Conservation (phyloP, 495 filamentous ascomycete genomes). For the Cercophora newfieldiana region DNA sequence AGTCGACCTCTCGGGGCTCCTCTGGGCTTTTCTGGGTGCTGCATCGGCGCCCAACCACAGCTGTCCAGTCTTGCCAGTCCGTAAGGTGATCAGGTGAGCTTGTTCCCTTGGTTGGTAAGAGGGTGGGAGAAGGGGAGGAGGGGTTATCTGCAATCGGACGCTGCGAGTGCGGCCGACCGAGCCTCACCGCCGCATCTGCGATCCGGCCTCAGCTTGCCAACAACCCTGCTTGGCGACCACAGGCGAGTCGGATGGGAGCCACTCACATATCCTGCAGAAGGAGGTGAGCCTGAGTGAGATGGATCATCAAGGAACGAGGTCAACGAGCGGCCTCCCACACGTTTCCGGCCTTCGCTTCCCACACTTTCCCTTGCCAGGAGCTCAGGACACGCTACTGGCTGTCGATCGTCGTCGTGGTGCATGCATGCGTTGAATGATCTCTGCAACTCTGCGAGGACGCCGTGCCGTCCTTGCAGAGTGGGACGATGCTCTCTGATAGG, state of each 20-base stretch:
- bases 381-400: slow-evolving; percentile 8
- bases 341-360: neutral
- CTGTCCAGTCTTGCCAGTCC: neutral
- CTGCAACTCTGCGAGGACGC: slow-evolving; percentile 5
- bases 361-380: neutral
- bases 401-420: slow-evolving; percentile 1
- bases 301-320: neutral
- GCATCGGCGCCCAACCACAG: slow-evolving; percentile 6
- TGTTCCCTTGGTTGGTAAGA: neutral
- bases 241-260: slow-evolving; percentile 8
- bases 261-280: neutral
- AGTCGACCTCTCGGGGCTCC: neutral
- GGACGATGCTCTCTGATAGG: slow-evolving; percentile 19
- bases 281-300: neutral
- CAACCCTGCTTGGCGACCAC: neutral
- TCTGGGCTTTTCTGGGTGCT: too few relatives aligned
- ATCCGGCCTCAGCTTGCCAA: neutral
- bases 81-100: slow-evolving; percentile 16
- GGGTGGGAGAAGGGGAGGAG: neutral
- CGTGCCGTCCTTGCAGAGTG: slow-evolving; percentile 23
- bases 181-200: slow-evolving; percentile 17
- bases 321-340: slow-evolving; percentile 15
- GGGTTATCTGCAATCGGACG: neutral
- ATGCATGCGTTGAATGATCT: slow-evolving; percentile 18
- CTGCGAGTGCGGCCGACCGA: neutral